Evolutionary conservation across 2,329 filamentous ascomycete species (phyloP).

Genomic region (Colletotrichum sp.): DNA sequence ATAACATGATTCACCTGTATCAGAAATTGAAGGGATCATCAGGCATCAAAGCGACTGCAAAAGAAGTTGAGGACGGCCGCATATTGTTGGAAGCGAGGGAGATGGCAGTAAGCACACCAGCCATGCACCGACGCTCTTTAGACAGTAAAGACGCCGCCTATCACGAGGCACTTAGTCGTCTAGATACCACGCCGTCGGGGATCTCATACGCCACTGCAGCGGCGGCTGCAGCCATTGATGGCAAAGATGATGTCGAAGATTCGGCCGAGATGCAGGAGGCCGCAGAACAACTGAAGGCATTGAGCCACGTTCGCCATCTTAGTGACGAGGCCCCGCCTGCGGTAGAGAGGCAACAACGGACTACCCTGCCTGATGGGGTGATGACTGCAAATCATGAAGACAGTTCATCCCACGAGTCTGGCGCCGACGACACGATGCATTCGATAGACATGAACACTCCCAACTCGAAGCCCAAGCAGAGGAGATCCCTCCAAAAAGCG

Average conservation of each 20-base stretch:
- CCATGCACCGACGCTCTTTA: conserved; percentile 22
- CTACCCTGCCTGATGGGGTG: conserved; percentile 42
- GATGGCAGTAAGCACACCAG: conserved; percentile 41
- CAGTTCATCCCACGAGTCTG: conserved; percentile 43
- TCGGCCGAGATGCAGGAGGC: conserved; percentile 74
- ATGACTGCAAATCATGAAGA: conserved; percentile 44
- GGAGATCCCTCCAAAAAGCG: conserved; percentile 53
- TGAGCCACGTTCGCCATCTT: conserved; percentile 62
- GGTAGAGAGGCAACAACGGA: conserved; percentile 36
- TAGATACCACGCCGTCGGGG: conserved; percentile 4
- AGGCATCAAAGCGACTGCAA: conserved; percentile 50
- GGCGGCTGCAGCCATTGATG: conserved; percentile 28
- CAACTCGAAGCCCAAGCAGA: conserved; percentile 44
- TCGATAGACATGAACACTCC: conserved; percentile 37
- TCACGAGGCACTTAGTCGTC: conserved; percentile 7
- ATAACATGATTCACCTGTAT: conserved; percentile 71
- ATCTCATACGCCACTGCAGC: conserved; percentile 15
- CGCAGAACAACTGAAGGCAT: conserved; percentile 68
- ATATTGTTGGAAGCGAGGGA: conserved; percentile 61
- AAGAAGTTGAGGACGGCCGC: conserved; percentile 61
- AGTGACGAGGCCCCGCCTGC: conserved; percentile 34
- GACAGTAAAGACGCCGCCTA: conserved; percentile 18
- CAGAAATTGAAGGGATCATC: conserved; percentile 59
- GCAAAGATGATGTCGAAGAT: conserved; percentile 60
- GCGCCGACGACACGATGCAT: conserved; percentile 42